A percentile compares a stretch with the other conserved stretches of the same genome.
Conservation (phyloP, 1,139 yeast genomes). For the Pichia sp. region DNA sequence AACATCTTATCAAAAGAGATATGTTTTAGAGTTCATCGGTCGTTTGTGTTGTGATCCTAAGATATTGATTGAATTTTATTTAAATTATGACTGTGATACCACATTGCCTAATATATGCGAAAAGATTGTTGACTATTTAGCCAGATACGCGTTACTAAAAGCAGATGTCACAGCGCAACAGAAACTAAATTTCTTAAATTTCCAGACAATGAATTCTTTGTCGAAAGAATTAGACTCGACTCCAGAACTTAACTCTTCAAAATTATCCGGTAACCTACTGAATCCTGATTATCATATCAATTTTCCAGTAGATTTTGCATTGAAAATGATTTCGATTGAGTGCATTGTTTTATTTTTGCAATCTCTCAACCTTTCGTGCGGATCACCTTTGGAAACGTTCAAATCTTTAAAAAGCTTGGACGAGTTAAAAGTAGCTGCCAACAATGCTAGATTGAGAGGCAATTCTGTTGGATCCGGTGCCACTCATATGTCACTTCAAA, state of each 20-base stretch:
- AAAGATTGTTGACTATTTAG: conserved; percentile 65
- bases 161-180: conserved; percentile 61
- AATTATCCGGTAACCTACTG: conserved; percentile 52
- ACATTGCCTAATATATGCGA: conserved; percentile 83
- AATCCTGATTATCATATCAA: conserved; percentile 46
- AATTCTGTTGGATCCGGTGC: conserved; percentile 14
- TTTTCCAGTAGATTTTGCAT: conserved; percentile 73
- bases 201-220: conserved; percentile 52
- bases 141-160: conserved; percentile 62
- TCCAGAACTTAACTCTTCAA: conserved; percentile 68
- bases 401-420: conserved; percentile 1
- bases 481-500: conserved; percentile 2
- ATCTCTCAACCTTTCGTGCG: conserved; percentile 85
- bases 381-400: conserved; percentile 26
- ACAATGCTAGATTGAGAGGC: conserved; percentile 13
- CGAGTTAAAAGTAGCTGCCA: conserved; percentile 8
- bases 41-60: conserved; percentile 84
- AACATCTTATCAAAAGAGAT: conserved; percentile 86
- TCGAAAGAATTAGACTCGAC: conserved; percentile 67
- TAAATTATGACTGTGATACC: conserved; percentile 92
- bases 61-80: conserved; percentile 81
- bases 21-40: conserved; percentile 68
- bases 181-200: conserved; percentile 56
- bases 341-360: conserved; percentile 78
- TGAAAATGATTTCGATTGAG: conserved; percentile 73